phyloP scores from a whole-genome alignment of 305 asterid genomes.

The Striga hermonthica region DNA sequence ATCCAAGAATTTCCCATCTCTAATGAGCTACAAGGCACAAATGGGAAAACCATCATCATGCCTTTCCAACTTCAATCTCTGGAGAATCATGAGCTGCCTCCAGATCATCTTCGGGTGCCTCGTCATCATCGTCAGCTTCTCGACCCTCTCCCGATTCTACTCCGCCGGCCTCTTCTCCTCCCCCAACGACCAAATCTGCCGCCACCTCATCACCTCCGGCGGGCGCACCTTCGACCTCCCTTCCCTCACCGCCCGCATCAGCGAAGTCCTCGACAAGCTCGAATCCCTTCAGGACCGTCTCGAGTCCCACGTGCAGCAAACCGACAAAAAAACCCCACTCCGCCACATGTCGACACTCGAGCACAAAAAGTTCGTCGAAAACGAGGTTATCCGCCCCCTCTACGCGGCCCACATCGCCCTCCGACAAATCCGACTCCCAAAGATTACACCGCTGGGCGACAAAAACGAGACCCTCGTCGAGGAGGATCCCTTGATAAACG shows the following conservation, averaged over 20 bases:
- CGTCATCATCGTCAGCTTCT: conserved; percentile 65
- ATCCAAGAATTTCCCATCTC: neutral
- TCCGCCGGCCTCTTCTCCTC: conserved; percentile 63
- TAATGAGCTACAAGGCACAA: neutral
- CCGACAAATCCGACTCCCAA: conserved; percentile 71
- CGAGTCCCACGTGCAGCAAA: conserved; percentile 51
- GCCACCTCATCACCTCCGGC: conserved; percentile 42
- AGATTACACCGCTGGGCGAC: conserved; percentile 28
- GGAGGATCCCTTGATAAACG: conserved; percentile 67
- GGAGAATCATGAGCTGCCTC: conserved; percentile 64
- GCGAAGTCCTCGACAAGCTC: conserved; percentile 63
- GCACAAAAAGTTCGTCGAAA: conserved; percentile 60
- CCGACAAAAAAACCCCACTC: conserved; percentile 28
- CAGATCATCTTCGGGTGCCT: conserved; percentile 62
- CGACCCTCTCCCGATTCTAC: conserved; percentile 61
- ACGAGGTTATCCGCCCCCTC: conserved; percentile 80
- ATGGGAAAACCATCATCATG: neutral
- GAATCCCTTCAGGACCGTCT: conserved; percentile 65
- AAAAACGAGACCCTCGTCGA: conserved; percentile 42
- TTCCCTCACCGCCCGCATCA: conserved; percentile 50
- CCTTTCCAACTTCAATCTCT: conserved; percentile 31
- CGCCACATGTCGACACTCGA: conserved; percentile 47
- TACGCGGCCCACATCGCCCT: conserved; percentile 71
- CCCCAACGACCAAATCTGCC: conserved; percentile 67
- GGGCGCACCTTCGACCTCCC: conserved; percentile 43